Percentiles rank a stretch among this genome's conserved stretches.
phyloP scores from a whole-genome alignment of 345 rosid species.

The Salix udensis region DNA sequence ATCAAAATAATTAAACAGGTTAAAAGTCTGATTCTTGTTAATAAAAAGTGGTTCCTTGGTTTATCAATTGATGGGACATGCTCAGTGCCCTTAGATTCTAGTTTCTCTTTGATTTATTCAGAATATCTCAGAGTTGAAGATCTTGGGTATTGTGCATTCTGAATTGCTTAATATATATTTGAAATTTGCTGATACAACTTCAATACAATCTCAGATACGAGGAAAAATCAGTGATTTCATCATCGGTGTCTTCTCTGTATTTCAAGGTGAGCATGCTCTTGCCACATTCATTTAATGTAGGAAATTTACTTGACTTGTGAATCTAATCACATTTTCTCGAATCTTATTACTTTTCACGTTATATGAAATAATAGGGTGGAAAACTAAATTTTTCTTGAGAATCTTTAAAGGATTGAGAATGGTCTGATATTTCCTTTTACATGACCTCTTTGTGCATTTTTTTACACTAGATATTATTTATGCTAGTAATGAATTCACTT shows the following conservation, averaged over 20 bases:
- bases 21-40: neutral
- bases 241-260: slow-evolving; percentile 67
- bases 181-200: slow-evolving; percentile 20
- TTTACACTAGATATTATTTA: neutral
- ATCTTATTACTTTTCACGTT: neutral
- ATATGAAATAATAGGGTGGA: neutral
- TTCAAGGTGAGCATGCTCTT: slow-evolving; percentile 54
- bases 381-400: neutral
- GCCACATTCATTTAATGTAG: neutral
- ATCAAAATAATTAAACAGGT: neutral
- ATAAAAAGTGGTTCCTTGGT: neutral
- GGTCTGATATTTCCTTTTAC: neutral
- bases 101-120: neutral
- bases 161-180: neutral
- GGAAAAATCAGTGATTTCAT: slow-evolving; percentile 75
- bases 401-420: neutral
- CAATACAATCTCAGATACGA: slow-evolving; percentile 48
- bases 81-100: neutral
- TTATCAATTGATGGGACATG: neutral
- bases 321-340: neutral
- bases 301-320: neutral
- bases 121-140: neutral
- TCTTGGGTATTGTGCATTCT: neutral
- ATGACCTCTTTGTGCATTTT: neutral
- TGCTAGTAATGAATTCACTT: neutral